Conservation (phyloP, 306 rosid species). For the Quercus robur region DNA sequence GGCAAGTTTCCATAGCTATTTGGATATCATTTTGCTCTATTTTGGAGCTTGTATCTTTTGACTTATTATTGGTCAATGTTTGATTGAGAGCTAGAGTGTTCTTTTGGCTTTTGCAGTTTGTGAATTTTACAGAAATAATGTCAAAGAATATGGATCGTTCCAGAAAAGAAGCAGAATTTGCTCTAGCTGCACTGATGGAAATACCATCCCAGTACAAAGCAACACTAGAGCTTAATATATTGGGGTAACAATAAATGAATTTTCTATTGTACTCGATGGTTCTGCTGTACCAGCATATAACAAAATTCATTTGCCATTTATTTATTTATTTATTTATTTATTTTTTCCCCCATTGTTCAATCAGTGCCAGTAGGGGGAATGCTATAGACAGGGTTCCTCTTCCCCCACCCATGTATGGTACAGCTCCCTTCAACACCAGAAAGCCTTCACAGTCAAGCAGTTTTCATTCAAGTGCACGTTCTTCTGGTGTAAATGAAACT, state of each 20-base stretch:
- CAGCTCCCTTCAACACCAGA: constrained; percentile 45
- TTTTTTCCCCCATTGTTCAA: neutral
- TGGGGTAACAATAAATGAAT: constrained; percentile 62
- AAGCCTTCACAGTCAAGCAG: constrained; percentile 50
- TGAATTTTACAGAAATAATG: constrained; percentile 93
- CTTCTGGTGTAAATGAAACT: constrained; percentile 28
- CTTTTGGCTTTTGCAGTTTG: constrained; percentile 57
- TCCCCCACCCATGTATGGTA: constrained; percentile 81
- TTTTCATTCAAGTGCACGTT: constrained; percentile 55
- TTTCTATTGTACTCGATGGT: constrained; percentile 5
- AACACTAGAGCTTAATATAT: constrained; percentile 65
- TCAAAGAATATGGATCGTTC: constrained; percentile 64
- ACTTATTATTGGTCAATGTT: neutral
- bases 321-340: neutral
- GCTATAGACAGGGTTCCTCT: constrained; percentile 71
- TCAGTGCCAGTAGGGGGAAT: constrained; percentile 63
- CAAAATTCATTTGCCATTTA: constrained; percentile 11
- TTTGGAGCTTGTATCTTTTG: neutral
- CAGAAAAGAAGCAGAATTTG: constrained; percentile 86
- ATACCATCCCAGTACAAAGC: constrained; percentile 93
- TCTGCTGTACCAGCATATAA: constrained; percentile 13
- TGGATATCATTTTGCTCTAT: constrained; percentile 10
- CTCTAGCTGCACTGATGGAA: constrained; percentile 88
- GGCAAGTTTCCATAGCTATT: constrained; percentile 38
- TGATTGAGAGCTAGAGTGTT: constrained; percentile 2